A percentile compares a stretch with the other conserved stretches of the same genome.
These are phyloP conservation scores for Kandelia obovata DNA, from an alignment of 345 rosid species.

Conservation along the genomic window DNA sequence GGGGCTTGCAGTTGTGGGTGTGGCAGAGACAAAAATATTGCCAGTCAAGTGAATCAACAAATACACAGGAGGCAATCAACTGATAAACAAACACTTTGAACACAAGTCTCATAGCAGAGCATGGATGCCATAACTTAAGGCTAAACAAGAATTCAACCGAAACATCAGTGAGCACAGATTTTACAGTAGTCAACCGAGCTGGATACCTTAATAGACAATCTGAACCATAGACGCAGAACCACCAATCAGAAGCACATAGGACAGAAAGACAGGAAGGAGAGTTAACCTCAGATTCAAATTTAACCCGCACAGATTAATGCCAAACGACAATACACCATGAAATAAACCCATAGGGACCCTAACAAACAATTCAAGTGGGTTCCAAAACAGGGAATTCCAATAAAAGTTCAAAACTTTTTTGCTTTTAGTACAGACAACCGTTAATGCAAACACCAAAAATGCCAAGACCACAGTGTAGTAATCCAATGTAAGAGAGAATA, in stretches of 20 bases:
- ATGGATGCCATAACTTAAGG: slow-evolving; percentile 14
- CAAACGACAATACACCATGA: slow-evolving; percentile 9
- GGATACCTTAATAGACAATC: neutral
- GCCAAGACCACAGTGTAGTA: neutral
- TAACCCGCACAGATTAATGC: slow-evolving; percentile 5
- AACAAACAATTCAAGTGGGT: neutral
- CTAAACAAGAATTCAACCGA: slow-evolving; percentile 10
- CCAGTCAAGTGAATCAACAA: too few species aligned
- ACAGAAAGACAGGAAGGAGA: neutral
- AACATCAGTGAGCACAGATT: neutral
- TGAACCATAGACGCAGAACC: neutral
- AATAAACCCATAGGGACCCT: slow-evolving; percentile 28
- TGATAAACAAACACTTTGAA: neutral
- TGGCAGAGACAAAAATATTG: too few species aligned
- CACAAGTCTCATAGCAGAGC: neutral
- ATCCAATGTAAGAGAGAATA: neutral
- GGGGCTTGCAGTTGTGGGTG: too few species aligned
- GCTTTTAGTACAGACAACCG: neutral
- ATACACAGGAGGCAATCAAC: neutral
- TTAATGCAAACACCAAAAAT: slow-evolving; percentile 11
- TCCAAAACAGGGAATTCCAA: neutral
- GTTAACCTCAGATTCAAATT: neutral
- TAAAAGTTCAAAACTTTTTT: slow-evolving; percentile 5
- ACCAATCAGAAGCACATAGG: neutral
- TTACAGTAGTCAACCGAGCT: neutral